Evolutionary conservation across 257 asterid species (phyloP).

Genomic region (Penstemon eatonii): DNA sequence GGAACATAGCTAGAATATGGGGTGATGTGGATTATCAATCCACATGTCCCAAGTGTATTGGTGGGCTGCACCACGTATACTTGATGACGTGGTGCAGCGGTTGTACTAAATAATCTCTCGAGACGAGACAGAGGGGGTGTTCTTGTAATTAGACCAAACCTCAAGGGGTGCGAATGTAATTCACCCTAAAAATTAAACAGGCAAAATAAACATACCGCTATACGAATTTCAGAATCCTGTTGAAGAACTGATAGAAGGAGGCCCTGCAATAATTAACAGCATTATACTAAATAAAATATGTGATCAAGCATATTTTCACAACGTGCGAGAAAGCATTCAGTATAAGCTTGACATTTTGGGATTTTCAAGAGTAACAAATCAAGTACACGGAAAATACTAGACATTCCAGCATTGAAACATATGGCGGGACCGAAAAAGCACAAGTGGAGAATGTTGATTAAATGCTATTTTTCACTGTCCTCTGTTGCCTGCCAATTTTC

Average conservation of each 20-base stretch:
- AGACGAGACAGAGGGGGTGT: too few species aligned
- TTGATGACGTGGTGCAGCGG: too few species aligned
- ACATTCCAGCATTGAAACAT: slow-evolving; percentile 6
- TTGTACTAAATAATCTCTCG: too few species aligned
- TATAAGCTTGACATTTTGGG: background rate
- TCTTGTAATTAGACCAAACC: too few species aligned
- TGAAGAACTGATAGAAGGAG: slow-evolving; percentile 81
- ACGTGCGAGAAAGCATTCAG: background rate
- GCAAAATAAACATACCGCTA: slow-evolving; percentile 67
- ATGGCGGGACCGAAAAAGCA: background rate
- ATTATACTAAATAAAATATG: slow-evolving; percentile 19
- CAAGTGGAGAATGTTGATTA: background rate
- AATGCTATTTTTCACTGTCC: background rate
- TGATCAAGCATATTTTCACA: background rate
- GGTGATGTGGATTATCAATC: too few species aligned
- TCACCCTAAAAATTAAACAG: background rate
- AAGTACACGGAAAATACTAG: slow-evolving; percentile 9
- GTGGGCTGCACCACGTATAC: too few species aligned
- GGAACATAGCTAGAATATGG: too few species aligned
- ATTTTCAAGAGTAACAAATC: background rate
- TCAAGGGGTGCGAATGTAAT: background rate
- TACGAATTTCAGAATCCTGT: slow-evolving; percentile 83
- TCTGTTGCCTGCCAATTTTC: slow-evolving; percentile 21
- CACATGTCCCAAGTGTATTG: too few species aligned
- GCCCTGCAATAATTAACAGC: slow-evolving; percentile 61